Evolutionary conservation across 345 rosid species (phyloP), one percentile per base, ranked within the genome.

Genomic region (Aurinia saxatilis): DNA sequence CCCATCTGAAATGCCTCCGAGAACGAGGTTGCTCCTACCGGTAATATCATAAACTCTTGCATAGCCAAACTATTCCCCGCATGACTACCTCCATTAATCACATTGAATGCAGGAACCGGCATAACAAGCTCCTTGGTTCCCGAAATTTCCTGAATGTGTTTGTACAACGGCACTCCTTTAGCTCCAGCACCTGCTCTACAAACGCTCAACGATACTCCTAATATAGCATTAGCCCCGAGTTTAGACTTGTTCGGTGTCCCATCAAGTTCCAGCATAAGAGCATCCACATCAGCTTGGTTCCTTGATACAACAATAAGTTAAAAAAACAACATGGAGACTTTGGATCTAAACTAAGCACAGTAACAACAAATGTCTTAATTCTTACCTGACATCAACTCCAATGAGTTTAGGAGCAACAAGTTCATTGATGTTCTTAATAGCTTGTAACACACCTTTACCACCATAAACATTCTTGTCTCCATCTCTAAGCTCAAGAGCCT

Each of bases 151-250:
- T 88, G 99, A 50, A 90, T 90, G 64, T 95, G 99, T 73, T 83
- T 83, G 77, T 88, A 90, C 70, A 95, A 67, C 17, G 97, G 95
- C 68, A 87, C 70, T 57, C 90, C 96, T 72, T 88, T 93, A 0
- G 96, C 96, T 45, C 92, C 96, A 35, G 96, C 99, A 54, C 99
- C 97, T 16, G 99, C 99, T 72, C 97, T 78, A 54, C 99, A 93
- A 31, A 84, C 77, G 15, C 99, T 87, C 57, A 93, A 73, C 5
- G 99, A 93, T n/a, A 87, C 96, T 67, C 99, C 99, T 55, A 93
- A 67, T 44, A 90, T 90, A 0, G 99, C 91, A 75, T 93, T 93
- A 8, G 99, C 99, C 60, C 99, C 99, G 3, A 87, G 61, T 33
- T 80, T 78, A 10, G 99, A 78, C 82, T 93, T 93, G 82, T 93